Evolutionary conservation across 805 yeast genomes (phyloP).

Genomic region (Saccharomycopsis selenospora): DNA sequence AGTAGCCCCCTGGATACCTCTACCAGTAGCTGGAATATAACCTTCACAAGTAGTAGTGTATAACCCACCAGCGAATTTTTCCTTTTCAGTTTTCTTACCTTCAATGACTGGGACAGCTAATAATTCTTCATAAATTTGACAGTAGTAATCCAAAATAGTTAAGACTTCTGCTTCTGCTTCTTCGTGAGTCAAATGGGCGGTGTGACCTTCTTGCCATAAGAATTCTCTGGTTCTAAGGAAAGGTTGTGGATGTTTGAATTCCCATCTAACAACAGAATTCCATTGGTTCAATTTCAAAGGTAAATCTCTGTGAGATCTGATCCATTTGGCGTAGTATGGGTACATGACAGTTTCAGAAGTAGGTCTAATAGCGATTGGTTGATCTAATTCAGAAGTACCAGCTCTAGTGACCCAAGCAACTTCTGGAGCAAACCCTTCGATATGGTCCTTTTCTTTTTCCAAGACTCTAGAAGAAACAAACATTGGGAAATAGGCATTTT

Average conservation of each 20-base stretch:
- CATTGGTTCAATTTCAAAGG: slow-evolving; percentile 96
- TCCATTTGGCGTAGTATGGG: slow-evolving; percentile 99
- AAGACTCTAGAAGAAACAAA: slow-evolving; percentile 88
- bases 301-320: slow-evolving; percentile 95
- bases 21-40: slow-evolving; percentile 94
- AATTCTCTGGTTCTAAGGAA: slow-evolving; percentile 98
- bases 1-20: slow-evolving; percentile 99
- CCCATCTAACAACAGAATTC: slow-evolving; percentile 99
- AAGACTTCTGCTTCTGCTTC: slow-evolving; percentile 80
- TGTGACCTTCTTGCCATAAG: slow-evolving; percentile 99
- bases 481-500: slow-evolving; percentile 97
- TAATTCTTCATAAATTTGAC: slow-evolving; percentile 77
- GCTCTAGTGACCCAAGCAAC: slow-evolving; percentile 99
- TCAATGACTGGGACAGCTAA: slow-evolving; percentile 96
- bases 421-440: slow-evolving; percentile 99
- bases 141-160: slow-evolving; percentile 80
- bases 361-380: slow-evolving; percentile 98
- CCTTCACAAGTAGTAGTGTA: slow-evolving; percentile 97
- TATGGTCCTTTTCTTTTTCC: slow-evolving; percentile 96
- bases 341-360: slow-evolving; percentile 99
- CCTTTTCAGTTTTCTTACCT: slow-evolving; percentile 95
- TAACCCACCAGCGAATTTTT: slow-evolving; percentile 96
- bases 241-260: slow-evolving; percentile 99
- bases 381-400: slow-evolving; percentile 89
- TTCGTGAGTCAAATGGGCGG: slow-evolving; percentile 82